A percentile compares a stretch with the other conserved stretches of the same genome.
Conservation (phyloP, 495 filamentous ascomycete species). For the Penicillium daleae region DNA sequence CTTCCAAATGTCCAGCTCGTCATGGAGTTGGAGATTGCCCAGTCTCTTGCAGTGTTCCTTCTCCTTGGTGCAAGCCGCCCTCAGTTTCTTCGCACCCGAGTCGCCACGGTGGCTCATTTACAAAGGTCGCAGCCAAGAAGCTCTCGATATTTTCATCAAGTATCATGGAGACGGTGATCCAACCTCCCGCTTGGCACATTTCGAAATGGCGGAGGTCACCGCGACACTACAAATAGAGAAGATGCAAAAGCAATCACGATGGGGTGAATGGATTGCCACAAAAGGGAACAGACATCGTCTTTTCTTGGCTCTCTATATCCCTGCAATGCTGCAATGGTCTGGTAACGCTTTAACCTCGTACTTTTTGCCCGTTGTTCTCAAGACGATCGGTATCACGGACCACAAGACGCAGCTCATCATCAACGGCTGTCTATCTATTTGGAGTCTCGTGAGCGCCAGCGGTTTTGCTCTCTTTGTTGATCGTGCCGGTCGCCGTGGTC, state of each 20-base stretch:
- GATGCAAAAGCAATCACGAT: slow-evolving; percentile 34
- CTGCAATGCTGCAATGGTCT: slow-evolving; percentile 36
- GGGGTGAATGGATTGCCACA: slow-evolving; percentile 61
- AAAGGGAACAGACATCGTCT: slow-evolving; percentile 69
- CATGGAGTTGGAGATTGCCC: slow-evolving; percentile 53
- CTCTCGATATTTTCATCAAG: slow-evolving; percentile 33
- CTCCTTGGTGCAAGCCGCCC: slow-evolving; percentile 43
- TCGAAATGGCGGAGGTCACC: slow-evolving; percentile 37
- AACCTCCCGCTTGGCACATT: slow-evolving; percentile 23
- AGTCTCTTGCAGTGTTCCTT: slow-evolving; percentile 46
- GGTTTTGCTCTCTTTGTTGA: slow-evolving; percentile 61
- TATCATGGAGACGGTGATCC: slow-evolving; percentile 34
- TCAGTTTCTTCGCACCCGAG: slow-evolving; percentile 48
- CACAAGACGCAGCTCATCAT: slow-evolving; percentile 49
- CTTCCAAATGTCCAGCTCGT: slow-evolving; percentile 31
- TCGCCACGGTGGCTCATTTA: slow-evolving; percentile 51
- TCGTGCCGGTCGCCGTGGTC: slow-evolving; percentile 59
- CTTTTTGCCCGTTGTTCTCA: slow-evolving; percentile 59
- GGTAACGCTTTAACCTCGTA: slow-evolving; percentile 62
- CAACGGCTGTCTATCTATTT: slow-evolving; percentile 34
- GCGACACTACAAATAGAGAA: slow-evolving; percentile 35
- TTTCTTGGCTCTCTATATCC: slow-evolving; percentile 58
- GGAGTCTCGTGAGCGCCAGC: slow-evolving; percentile 36
- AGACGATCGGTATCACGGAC: slow-evolving; percentile 56
- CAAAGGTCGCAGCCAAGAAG: slow-evolving; percentile 39